phyloP scores from a whole-genome alignment of 2,329 filamentous ascomycete species.

The Fonsecaea erecta region DNA sequence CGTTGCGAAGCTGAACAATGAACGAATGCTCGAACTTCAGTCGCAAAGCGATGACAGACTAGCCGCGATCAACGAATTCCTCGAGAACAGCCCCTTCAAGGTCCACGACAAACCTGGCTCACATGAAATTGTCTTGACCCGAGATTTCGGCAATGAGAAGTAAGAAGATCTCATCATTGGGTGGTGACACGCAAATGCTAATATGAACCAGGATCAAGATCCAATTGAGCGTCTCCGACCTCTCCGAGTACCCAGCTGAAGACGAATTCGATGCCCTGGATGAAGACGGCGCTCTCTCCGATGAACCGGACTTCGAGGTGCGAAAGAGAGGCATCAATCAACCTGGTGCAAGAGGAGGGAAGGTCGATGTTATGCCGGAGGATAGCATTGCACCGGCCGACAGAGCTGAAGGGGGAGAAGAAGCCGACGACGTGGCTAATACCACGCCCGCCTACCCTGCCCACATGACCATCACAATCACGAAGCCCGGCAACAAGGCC shows the following conservation, averaged over 20 bases:
- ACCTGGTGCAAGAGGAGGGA: conserved; percentile 55
- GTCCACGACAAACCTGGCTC: conserved; percentile 77
- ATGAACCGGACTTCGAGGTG: conserved; percentile 63
- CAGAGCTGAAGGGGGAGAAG: conserved; percentile 56
- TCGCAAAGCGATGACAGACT: conserved; percentile 73
- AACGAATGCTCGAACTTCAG: conserved; percentile 82
- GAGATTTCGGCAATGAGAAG: conserved; percentile 87
- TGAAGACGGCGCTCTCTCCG: conserved; percentile 57
- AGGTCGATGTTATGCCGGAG: conserved; percentile 61
- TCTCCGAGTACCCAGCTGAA: conserved; percentile 68
- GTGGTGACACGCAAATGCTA: conserved; percentile 32
- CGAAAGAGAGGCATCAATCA: conserved; percentile 62
- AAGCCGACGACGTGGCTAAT: conserved; percentile 58
- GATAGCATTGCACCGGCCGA: conserved; percentile 63
- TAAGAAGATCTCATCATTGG: conserved; percentile 51
- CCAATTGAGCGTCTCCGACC: conserved; percentile 82
- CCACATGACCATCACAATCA: conserved; percentile 81
- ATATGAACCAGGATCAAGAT: conserved; percentile 67
- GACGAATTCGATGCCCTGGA: conserved; percentile 59
- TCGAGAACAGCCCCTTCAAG: conserved; percentile 83
- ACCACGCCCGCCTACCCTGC: conserved; percentile 71
- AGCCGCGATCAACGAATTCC: conserved; percentile 81
- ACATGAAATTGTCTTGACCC: conserved; percentile 84
- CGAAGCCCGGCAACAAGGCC: conserved; percentile 83
- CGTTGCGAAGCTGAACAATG: conserved; percentile 80